Conservation (phyloP, 208 protist species). For the Leishmania martiniquensis region DNA sequence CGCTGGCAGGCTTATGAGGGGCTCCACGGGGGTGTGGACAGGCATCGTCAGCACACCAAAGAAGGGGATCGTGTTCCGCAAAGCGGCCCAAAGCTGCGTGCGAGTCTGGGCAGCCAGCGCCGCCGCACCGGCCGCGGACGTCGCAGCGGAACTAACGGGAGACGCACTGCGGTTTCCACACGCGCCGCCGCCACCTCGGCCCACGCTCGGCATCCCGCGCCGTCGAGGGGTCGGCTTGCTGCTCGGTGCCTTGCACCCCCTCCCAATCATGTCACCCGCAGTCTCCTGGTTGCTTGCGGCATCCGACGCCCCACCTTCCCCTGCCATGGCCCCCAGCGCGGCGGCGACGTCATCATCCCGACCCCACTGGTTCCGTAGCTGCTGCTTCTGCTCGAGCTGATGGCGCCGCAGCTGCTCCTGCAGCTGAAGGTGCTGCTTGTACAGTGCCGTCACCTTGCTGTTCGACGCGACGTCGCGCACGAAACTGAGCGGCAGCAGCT, state of each 20-base stretch:
- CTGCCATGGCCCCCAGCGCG: background rate
- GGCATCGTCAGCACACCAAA: slow-evolving; percentile 22
- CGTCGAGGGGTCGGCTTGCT: background rate
- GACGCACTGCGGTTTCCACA: background rate
- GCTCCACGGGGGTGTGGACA: slow-evolving; percentile 10
- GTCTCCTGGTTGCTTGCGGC: background rate
- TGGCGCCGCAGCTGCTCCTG: slow-evolving; percentile 17
- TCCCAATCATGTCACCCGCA: background rate
- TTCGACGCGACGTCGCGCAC: slow-evolving; percentile 49
- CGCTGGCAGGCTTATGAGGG: slow-evolving; percentile 6
- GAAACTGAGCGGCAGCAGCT: slow-evolving; percentile 57
- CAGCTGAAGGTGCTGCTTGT: slow-evolving; percentile 24
- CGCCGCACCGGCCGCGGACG: background rate
- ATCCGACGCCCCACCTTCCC: background rate
- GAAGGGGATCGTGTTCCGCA: slow-evolving; percentile 22
- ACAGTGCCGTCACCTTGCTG: slow-evolving; percentile 21
- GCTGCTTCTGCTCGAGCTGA: slow-evolving; percentile 20
- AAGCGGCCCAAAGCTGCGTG: slow-evolving; percentile 17
- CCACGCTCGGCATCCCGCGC: background rate
- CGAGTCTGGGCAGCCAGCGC: slow-evolving; percentile 7
- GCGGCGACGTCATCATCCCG: background rate
- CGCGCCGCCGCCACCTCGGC: background rate
- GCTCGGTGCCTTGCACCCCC: background rate
- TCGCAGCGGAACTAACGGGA: background rate
- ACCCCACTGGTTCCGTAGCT: background rate